Percentiles rank a stretch among this genome's conserved stretches.
phyloP scores from a whole-genome alignment of 345 rosid species.

The Dovyalis caffra region DNA sequence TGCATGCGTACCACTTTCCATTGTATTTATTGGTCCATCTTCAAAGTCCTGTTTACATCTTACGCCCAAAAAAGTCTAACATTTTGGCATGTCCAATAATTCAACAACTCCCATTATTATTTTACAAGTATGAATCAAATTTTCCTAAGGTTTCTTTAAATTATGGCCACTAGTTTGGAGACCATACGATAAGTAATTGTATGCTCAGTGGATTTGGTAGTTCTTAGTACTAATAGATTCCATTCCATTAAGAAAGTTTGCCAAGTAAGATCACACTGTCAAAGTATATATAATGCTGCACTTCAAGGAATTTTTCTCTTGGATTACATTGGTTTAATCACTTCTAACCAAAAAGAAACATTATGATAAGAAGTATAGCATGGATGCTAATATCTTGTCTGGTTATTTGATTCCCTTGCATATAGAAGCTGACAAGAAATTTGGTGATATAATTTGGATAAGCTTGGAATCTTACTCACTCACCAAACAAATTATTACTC shows the following conservation, averaged over 20 bases:
- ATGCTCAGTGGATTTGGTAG: background rate
- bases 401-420: background rate
- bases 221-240: background rate
- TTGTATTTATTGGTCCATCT: background rate
- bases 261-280: background rate
- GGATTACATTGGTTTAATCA: no score
- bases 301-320: no score
- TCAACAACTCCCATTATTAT: background rate
- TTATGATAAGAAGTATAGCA: no score
- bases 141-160: background rate
- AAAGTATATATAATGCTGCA: background rate
- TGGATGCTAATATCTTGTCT: background rate
- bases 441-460: background rate
- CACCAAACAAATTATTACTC: background rate
- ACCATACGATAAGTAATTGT: background rate
- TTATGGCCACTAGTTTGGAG: background rate
- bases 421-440: background rate
- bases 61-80: background rate
- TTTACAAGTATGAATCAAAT: background rate
- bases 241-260: background rate
- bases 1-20: slow-evolving; percentile 3
- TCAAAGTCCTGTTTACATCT: background rate
- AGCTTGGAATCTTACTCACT: background rate
- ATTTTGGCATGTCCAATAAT: background rate
- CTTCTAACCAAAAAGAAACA: no score